Base-by-base conservation (phyloP, 345 rosid species). In the Citrus australasica region DNA sequence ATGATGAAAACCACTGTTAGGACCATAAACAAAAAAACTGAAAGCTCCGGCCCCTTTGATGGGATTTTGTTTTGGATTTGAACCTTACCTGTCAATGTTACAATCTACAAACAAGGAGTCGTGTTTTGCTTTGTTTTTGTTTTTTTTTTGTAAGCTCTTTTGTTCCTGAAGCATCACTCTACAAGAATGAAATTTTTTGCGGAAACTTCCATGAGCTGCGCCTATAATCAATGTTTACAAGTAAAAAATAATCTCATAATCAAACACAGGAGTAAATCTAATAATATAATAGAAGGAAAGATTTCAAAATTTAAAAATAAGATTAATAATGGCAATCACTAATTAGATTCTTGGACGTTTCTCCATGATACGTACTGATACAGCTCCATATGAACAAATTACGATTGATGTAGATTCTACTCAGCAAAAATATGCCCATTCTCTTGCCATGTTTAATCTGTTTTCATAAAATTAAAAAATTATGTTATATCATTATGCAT, bases 1-100 rank as follows among this genome's bases (percentile, higher is more conserved):
- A 83, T 91, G 88, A 93, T 79, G 42, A 65, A 14, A 25, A 35
- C 11, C 28, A 55, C 16, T 22, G 38, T 2, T 6, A 16, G 3
- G 30, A 76, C 11, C 65, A 66, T 40, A 17, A 14, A 46, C 28
- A 75, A 8, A 53, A 53, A 7, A 37, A 27, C 10, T 51, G 59
- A 51, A 64, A 63, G 67, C 78, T 63, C 5, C 17, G 51, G 16
- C 63, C 40, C 64, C 3, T 19, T 35, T 77, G 10, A 13, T 55
- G 37, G 32, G 69, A 73, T 79, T 78, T 78, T 53, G 69, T 59
- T 42, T 51, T 35, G 38, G 48, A 65, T 63, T 74, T 35, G 51
- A 69, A 6, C 21, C 14, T 22, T 40, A 40, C 48, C 71, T 80
- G 67, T 73, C 68, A 16, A 30, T 55, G 38, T 30, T 35, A 58